These are phyloP conservation scores for Talaromyces sp. DNA, from an alignment of 2,329 filamentous ascomycete genomes.

Conservation along the genomic window DNA sequence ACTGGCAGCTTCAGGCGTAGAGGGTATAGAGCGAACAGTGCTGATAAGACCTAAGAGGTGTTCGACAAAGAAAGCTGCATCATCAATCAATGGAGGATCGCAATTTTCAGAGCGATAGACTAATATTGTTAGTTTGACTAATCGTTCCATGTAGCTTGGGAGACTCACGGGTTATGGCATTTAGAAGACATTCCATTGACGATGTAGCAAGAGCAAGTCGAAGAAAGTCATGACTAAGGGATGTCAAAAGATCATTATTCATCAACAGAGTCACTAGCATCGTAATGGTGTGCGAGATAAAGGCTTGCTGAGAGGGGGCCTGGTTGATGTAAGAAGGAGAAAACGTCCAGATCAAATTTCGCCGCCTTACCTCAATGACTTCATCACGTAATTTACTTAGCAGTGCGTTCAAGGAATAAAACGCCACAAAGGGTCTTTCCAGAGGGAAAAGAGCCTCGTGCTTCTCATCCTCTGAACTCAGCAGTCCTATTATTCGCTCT, in stretches of 20 bases:
- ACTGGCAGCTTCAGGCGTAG: conserved; percentile 16
- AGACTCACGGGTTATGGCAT: conserved; percentile 57
- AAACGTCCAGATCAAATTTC: neutral
- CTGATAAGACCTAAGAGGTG: conserved; percentile 41
- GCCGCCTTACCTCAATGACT: conserved; percentile 34
- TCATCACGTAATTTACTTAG: conserved; percentile 60
- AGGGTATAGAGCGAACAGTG: conserved; percentile 22
- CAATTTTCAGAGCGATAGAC: conserved; percentile 17
- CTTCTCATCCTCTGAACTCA: conserved; percentile 58
- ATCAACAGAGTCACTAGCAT: conserved; percentile 65
- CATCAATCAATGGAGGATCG: conserved; percentile 33
- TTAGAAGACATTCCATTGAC: conserved; percentile 60
- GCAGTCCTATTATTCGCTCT: conserved; percentile 60
- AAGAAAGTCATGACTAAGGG: conserved; percentile 48
- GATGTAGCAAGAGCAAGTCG: conserved; percentile 55
- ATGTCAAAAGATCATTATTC: conserved; percentile 56
- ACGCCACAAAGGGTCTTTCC: conserved; percentile 69
- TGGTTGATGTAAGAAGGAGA: neutral
- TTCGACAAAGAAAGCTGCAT: conserved; percentile 40
- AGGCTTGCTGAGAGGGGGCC: conserved; percentile 34
- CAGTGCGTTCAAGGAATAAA: conserved; percentile 73
- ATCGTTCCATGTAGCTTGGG: neutral
- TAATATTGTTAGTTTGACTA: neutral
- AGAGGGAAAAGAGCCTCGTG: conserved; percentile 68
- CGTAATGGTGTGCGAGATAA: conserved; percentile 50